These are phyloP conservation scores for Monosporascus sp. DNA, from an alignment of 2,329 filamentous ascomycete genomes.

Conservation along the genomic window DNA sequence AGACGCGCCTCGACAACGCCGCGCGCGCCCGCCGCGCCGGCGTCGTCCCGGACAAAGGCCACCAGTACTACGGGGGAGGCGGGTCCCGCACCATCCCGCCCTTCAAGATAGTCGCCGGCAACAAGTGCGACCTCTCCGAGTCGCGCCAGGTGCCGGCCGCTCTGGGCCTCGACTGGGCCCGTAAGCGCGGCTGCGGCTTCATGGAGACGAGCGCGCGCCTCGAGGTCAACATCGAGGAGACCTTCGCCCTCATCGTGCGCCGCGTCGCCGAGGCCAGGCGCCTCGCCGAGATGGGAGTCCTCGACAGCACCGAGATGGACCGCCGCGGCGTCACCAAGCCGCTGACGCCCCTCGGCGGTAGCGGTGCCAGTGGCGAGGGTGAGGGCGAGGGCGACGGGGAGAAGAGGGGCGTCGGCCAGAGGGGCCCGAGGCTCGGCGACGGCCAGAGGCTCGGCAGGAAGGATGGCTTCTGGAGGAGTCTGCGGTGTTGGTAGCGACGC, in stretches of 20 bases:
- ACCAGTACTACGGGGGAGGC: slow-evolving; percentile 14
- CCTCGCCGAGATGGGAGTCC: slow-evolving; percentile 42
- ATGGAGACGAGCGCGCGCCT: slow-evolving; percentile 85
- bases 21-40: slow-evolving; percentile 43
- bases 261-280: slow-evolving; percentile 55
- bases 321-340: slow-evolving; percentile 54
- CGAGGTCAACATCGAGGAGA: slow-evolving; percentile 87
- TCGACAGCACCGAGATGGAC: slow-evolving; percentile 39
- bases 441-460: slow-evolving; percentile 39
- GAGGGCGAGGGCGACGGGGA: slow-evolving; percentile 29
- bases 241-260: slow-evolving; percentile 66
- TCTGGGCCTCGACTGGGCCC: slow-evolving; percentile 71
- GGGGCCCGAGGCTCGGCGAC: slow-evolving; percentile 39
- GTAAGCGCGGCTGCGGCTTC: slow-evolving; percentile 68
- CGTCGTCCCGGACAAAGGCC: slow-evolving; percentile 26
- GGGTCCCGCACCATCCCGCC: slow-evolving; percentile 56
- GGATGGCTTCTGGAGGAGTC: slow-evolving; percentile 49
- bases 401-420: slow-evolving; percentile 29
- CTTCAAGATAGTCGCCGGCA: slow-evolving; percentile 78
- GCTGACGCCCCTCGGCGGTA: slow-evolving; percentile 43
- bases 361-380: slow-evolving; percentile 4
- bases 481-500: slow-evolving; percentile 47
- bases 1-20: slow-evolving; percentile 61
- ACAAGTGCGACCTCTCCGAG: slow-evolving; percentile 78
- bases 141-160: slow-evolving; percentile 64